Percentiles rank a stretch among this genome's conserved stretches.
Conservation (phyloP, 2,329 filamentous ascomycete genomes). For the Helicocarpus griseus region DNA sequence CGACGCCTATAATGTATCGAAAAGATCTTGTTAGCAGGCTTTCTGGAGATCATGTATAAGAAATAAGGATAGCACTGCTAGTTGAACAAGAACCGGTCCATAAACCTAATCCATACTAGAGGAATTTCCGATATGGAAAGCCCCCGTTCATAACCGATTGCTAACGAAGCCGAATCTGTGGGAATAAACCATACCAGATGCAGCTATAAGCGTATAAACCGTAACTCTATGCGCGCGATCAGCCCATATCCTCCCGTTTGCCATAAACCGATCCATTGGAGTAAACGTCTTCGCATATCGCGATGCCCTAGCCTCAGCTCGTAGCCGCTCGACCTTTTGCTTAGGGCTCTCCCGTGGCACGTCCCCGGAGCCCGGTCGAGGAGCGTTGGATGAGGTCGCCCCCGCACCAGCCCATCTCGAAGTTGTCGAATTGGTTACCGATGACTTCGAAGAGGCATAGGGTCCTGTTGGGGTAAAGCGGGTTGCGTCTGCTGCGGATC, state of each 20-base stretch:
- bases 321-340: constrained; percentile 58
- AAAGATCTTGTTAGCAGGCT: not conserved
- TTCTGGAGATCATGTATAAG: not conserved
- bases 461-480: constrained; percentile 43
- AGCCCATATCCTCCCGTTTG: constrained; percentile 45
- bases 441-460: constrained; percentile 35
- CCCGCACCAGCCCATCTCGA: constrained; percentile 13
- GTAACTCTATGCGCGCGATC: constrained; percentile 53
- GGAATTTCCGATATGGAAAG: not conserved
- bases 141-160: not conserved
- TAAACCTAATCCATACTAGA: not conserved
- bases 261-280: constrained; percentile 45
- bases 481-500: constrained; percentile 40
- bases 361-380: constrained; percentile 3
- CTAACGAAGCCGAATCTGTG: not conserved
- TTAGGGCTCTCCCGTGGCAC: constrained; percentile 50
- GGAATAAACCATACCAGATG: constrained; percentile 43
- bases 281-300: constrained; percentile 51
- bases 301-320: constrained; percentile 58
- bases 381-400: constrained; percentile 10
- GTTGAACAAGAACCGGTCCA: not conserved
- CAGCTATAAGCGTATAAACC: constrained; percentile 50
- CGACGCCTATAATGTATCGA: constrained; percentile 40
- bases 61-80: not conserved
- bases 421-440: constrained; percentile 17